Conservation (phyloP, 768 basidiomycete species). For the Amanita rimosa region DNA sequence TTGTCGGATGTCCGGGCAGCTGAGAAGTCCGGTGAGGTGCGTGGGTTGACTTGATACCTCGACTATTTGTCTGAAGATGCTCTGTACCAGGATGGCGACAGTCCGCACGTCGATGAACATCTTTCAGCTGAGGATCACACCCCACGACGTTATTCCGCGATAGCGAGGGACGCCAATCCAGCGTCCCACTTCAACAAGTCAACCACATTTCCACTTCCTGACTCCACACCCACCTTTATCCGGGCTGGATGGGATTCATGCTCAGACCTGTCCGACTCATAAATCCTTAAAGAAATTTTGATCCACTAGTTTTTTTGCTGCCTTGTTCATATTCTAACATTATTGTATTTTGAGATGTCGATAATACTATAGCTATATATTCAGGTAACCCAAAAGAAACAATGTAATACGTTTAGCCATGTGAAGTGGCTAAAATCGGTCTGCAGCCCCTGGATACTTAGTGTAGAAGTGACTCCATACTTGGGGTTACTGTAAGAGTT, state of each 20-base stretch:
- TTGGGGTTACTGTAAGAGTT: background rate
- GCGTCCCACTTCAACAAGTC: constrained; percentile 18
- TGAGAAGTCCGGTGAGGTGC: background rate
- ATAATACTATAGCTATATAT: constrained; percentile 6
- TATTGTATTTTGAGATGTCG: background rate
- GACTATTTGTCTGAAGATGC: background rate
- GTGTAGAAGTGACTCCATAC: too few relatives aligned
- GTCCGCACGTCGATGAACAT: background rate
- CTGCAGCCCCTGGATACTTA: background rate
- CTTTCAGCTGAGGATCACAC: background rate
- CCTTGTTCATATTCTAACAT: background rate
- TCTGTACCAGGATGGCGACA: background rate
- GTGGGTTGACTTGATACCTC: background rate
- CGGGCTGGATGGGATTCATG: constrained; percentile 49
- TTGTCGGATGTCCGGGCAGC: background rate
- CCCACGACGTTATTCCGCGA: constrained; percentile 8
- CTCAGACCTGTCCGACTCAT: constrained; percentile 27
- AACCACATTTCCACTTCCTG: constrained; percentile 25
- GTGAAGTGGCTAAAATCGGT: background rate
- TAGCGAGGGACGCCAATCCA: constrained; percentile 4
- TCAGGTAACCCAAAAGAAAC: background rate
- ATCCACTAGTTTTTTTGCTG: constrained; percentile 2
- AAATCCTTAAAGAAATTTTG: constrained; percentile 2
- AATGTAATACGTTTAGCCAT: constrained; percentile 4
- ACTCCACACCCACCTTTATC: constrained; percentile 37